These are phyloP conservation scores for Amyloporia xantha DNA, from an alignment of 768 basidiomycete species.

Conservation along the genomic window DNA sequence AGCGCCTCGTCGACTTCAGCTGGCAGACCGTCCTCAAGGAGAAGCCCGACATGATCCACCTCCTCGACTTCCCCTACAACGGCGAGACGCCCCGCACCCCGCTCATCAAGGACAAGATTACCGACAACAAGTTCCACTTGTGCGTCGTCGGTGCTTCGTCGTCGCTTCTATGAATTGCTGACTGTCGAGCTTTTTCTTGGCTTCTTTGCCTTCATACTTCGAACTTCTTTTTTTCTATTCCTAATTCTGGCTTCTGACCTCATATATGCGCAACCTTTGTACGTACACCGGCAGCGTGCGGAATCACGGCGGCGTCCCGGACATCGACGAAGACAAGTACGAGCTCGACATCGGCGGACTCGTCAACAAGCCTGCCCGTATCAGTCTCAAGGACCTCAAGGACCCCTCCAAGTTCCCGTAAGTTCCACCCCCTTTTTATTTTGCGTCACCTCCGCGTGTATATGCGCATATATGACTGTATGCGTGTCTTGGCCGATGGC, in stretches of 20 bases:
- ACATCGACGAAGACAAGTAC: constrained; percentile 39
- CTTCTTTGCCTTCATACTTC: no score
- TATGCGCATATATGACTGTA: no score
- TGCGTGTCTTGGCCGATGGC: background rate
- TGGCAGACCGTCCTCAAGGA: constrained; percentile 47
- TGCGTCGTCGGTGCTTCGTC: constrained; percentile 10
- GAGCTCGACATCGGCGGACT: constrained; percentile 48
- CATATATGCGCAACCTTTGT: no score
- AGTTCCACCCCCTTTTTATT: constrained; percentile 10
- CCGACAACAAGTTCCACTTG: constrained; percentile 45
- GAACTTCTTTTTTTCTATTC: no score
- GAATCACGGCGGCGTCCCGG: constrained; percentile 48
- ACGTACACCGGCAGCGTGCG: constrained; percentile 32
- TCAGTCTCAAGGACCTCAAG: constrained; percentile 42
- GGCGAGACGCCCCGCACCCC: constrained; percentile 42
- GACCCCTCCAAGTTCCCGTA: constrained; percentile 42
- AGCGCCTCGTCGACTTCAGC: constrained; percentile 40
- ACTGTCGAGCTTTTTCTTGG: no score
- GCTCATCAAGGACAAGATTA: constrained; percentile 38
- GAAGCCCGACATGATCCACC: constrained; percentile 43
- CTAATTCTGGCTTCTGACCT: background rate
- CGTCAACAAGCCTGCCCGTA: constrained; percentile 37
- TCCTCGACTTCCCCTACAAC: constrained; percentile 52
- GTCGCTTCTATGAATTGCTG: no score
- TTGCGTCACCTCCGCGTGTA: background rate